Evolutionary conservation across 129 eudicot genomes (phyloP).

Genomic region (Deinandra increscens): DNA sequence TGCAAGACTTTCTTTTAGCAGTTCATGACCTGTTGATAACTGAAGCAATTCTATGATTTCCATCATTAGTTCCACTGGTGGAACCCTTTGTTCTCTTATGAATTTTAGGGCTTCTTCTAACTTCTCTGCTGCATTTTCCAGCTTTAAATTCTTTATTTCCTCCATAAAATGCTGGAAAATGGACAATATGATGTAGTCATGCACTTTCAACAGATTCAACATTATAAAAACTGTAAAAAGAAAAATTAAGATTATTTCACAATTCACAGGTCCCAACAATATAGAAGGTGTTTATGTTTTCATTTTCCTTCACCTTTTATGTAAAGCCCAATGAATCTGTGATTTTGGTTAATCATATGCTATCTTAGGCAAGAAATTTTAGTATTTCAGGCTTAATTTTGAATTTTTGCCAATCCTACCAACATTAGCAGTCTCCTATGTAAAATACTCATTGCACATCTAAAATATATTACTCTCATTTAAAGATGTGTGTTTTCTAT

Average conservation of each 20-base stretch:
- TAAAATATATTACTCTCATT: neutral
- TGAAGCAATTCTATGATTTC: slow-evolving; percentile 45
- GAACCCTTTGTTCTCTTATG: slow-evolving; percentile 44
- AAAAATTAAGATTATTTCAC: neutral
- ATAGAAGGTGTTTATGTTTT: neutral
- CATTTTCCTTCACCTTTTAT: no score
- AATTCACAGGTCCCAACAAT: neutral
- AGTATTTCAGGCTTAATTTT: neutral
- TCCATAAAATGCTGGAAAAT: slow-evolving; percentile 56
- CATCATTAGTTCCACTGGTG: slow-evolving; percentile 37
- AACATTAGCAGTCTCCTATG: neutral
- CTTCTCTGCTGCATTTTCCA: slow-evolving; percentile 43
- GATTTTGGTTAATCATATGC: neutral
- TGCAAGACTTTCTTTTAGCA: slow-evolving; percentile 70
- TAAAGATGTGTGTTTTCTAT: neutral
- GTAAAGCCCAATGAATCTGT: neutral
- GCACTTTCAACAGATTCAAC: neutral
- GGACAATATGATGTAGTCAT: slow-evolving; percentile 12
- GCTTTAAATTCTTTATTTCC: slow-evolving; percentile 54
- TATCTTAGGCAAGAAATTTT: neutral
- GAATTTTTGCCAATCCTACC: neutral
- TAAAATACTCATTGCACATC: neutral
- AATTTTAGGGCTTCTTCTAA: slow-evolving; percentile 52
- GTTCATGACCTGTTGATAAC: slow-evolving; percentile 53
- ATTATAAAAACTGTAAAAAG: neutral